Conservation (phyloP, 208 protist genomes). For the Strigomonas culicis region DNA sequence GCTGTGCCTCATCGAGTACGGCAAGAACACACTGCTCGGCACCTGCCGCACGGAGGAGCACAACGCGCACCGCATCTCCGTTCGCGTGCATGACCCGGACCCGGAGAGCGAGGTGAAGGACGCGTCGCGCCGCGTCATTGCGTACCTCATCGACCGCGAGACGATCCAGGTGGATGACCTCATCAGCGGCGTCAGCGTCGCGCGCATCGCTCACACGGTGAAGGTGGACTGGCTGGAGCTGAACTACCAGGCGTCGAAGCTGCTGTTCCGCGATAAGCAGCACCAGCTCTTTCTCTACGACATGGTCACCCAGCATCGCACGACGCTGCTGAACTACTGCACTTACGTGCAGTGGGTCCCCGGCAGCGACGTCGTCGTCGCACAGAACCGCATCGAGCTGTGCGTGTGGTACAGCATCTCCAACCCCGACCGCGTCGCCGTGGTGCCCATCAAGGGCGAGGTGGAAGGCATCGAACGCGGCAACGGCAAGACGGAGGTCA, state of each 20-base stretch:
- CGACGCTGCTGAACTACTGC: constrained; percentile 95
- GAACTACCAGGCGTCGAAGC: constrained; percentile 87
- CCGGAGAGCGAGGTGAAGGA: constrained; percentile 13
- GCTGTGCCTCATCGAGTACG: constrained; percentile 97
- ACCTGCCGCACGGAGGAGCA: constrained; percentile 96
- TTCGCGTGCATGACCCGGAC: constrained; percentile 73
- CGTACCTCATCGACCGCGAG: constrained; percentile 95
- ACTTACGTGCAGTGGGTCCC: constrained; percentile 98
- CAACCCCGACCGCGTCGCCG: constrained; percentile 91
- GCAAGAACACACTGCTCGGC: constrained; percentile 93
- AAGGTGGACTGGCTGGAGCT: constrained; percentile 98
- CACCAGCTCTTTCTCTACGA: constrained; percentile 95
- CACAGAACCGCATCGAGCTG: constrained; percentile 94
- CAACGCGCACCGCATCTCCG: constrained; percentile 93
- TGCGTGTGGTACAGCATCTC: constrained; percentile 98
- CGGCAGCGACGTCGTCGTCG: constrained; percentile 97
- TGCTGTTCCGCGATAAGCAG: constrained; percentile 97
- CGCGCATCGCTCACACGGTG: constrained; percentile 87
- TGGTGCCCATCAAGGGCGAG: constrained; percentile 96
- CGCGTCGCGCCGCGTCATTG: constrained; percentile 85
- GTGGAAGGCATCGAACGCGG: constrained; percentile 95
- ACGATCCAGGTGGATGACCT: constrained; percentile 96
- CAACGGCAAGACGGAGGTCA: constrained; percentile 94
- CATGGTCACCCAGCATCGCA: constrained; percentile 79
- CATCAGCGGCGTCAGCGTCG: constrained; percentile 72